A percentile compares a stretch with the other conserved stretches of the same genome.
phyloP scores from a whole-genome alignment of 2,329 filamentous ascomycete species.

The Biscogniauxia marginata region DNA sequence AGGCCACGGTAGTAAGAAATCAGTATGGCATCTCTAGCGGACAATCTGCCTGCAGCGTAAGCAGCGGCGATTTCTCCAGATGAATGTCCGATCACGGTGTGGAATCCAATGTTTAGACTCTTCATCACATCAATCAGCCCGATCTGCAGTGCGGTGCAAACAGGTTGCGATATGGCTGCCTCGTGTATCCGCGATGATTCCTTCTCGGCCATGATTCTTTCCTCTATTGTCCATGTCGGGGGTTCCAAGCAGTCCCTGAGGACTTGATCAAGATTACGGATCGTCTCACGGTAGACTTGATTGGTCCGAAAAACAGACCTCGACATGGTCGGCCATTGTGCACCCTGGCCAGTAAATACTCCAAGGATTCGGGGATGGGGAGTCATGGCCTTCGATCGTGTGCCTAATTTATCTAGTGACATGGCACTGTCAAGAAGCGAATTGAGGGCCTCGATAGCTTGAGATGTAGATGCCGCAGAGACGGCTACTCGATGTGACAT shows the following conservation, averaged over 20 bases:
- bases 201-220: conserved; percentile 33
- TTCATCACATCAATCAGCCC: conserved; percentile 38
- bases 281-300: conserved; percentile 33
- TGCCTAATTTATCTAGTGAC: conserved; percentile 8
- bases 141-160: conserved; percentile 55
- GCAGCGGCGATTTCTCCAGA: conserved; percentile 34
- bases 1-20: conserved; percentile 32
- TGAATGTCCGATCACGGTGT: conserved; percentile 32
- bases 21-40: conserved; percentile 29
- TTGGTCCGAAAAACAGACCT: conserved; percentile 29
- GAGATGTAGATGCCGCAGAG: conserved; percentile 20
- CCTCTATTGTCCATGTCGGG: conserved; percentile 35
- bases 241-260: conserved; percentile 21
- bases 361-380: conserved; percentile 29
- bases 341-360: conserved; percentile 38
- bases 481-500: conserved; percentile 33
- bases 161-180: conserved; percentile 47
- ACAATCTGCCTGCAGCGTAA: conserved; percentile 30
- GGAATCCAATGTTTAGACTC: conserved; percentile 27
- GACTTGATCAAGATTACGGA: conserved; percentile 33
- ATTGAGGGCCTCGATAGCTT: conserved; percentile 27
- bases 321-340: conserved; percentile 37
- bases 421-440: conserved; percentile 20
- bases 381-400: conserved; percentile 20
- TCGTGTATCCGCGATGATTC: conserved; percentile 32